phyloP scores from a whole-genome alignment of 2,329 filamentous ascomycete genomes.

The Onygenales sp. region DNA sequence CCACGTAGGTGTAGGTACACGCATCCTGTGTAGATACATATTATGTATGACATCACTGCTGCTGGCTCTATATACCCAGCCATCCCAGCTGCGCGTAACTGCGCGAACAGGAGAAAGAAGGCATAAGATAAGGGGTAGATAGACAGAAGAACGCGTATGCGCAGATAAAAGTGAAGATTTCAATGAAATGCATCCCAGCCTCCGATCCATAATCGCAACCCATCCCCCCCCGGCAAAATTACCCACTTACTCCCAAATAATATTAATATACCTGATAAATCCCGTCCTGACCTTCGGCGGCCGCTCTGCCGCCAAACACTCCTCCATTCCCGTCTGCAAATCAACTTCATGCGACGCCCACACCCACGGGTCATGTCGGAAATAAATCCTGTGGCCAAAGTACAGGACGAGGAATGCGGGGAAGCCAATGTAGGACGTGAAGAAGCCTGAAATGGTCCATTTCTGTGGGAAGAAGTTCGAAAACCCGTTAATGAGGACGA shows the following conservation, averaged over 20 bases:
- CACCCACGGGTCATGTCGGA: slow-evolving; percentile 43
- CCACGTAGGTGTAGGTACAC: no score
- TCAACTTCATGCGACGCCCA: slow-evolving; percentile 43
- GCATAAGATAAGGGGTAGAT: no score
- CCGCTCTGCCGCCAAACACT: slow-evolving; percentile 41
- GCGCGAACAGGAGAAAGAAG: no score
- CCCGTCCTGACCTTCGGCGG: slow-evolving; percentile 17
- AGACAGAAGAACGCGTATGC: no score
- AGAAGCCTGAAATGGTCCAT: slow-evolving; percentile 55
- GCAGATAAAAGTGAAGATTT: no score
- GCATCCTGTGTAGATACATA: no score
- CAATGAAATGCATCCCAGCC: no score
- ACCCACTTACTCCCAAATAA: slow-evolving; percentile 9
- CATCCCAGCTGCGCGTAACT: no score
- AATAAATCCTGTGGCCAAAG: slow-evolving; percentile 41
- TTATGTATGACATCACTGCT: no score
- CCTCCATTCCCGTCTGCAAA: slow-evolving; percentile 43
- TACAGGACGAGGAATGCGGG: slow-evolving; percentile 51
- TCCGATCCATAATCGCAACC: background rate
- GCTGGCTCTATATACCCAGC: no score
- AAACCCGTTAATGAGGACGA: slow-evolving; percentile 69
- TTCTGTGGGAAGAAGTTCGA: slow-evolving; percentile 59
- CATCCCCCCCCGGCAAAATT: no score
- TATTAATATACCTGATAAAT: slow-evolving; percentile 5
- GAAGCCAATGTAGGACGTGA: slow-evolving; percentile 58